Evolutionary conservation across 495 filamentous ascomycete genomes (phyloP).

Genomic region (Trichoderma erinaceum): DNA sequence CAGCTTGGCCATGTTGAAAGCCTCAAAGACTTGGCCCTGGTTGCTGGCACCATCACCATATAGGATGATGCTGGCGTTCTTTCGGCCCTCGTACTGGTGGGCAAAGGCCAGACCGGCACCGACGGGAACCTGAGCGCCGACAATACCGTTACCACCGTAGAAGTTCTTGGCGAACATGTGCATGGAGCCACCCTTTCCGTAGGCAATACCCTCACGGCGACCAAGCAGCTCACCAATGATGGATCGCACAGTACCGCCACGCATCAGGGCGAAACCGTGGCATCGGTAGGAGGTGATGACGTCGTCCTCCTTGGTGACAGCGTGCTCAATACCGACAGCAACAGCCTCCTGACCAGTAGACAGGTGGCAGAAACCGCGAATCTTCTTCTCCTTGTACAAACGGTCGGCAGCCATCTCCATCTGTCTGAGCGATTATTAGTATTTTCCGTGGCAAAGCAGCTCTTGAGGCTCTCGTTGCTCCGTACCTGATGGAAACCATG

Average conservation of each 20-base stretch:
- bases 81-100: conserved; percentile 82
- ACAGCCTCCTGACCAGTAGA: conserved; percentile 98
- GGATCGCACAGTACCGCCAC: conserved; percentile 81
- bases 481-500: conserved; percentile 89
- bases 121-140: conserved; percentile 96
- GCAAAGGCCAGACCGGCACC: conserved; percentile 96
- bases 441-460: conserved; percentile 4
- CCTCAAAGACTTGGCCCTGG: conserved; percentile 99
- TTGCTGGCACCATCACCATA: conserved; percentile 98
- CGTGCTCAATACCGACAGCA: conserved; percentile 93
- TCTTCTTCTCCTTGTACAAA: conserved; percentile 99
- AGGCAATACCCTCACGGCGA: conserved; percentile 90
- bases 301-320: conserved; percentile 82
- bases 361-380: conserved; percentile 97
- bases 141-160: conserved; percentile 98
- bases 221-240: conserved; percentile 97
- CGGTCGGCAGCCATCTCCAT: conserved; percentile 99
- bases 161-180: conserved; percentile 99
- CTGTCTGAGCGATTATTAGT: conserved; percentile 51
- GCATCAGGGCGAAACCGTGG: conserved; percentile 97
- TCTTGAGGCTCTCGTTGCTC: conserved; percentile 12
- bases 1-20: conserved; percentile 99
- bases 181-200: conserved; percentile 98
- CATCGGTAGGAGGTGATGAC: conserved; percentile 97
- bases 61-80: conserved; percentile 78